Conservation (phyloP, 1,284 basidiomycete species). For the Sphagnurus paluster region DNA sequence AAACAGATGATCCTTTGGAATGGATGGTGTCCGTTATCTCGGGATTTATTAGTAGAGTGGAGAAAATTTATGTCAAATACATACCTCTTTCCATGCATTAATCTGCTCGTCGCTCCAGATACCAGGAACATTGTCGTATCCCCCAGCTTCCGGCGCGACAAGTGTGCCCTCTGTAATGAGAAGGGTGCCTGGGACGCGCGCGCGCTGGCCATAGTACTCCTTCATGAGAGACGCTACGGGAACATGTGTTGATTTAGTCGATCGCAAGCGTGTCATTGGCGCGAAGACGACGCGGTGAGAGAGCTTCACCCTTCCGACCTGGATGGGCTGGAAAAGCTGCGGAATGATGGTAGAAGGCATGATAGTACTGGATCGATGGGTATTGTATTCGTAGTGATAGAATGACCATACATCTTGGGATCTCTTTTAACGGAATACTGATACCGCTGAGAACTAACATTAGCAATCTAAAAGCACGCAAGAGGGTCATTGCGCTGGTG, state of each 20-base stretch:
- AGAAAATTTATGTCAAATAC: not conserved
- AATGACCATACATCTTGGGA: no score
- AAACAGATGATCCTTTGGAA: constrained; percentile 39
- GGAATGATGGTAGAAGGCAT: not conserved
- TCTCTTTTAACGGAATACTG: no score
- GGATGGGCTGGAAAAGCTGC: constrained; percentile 46
- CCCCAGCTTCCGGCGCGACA: constrained; percentile 40
- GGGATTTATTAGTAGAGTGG: not conserved
- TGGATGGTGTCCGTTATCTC: constrained; percentile 31
- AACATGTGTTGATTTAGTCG: constrained; percentile 17
- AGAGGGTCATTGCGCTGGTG: no score
- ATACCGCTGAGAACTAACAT: no score
- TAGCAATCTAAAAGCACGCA: no score
- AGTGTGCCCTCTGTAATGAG: constrained; percentile 50
- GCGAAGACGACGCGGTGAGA: constrained; percentile 48
- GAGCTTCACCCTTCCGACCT: constrained; percentile 41
- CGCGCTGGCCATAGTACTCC: constrained; percentile 51
- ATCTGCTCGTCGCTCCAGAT: constrained; percentile 48
- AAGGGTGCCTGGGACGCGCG: constrained; percentile 42
- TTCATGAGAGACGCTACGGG: constrained; percentile 34
- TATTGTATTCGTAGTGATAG: no score
- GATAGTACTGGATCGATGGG: no score
- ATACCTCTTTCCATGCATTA: constrained; percentile 44
- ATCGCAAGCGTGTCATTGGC: constrained; percentile 39
- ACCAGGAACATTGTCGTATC: constrained; percentile 38